Evolutionary conservation across 805 yeast genomes (phyloP), one percentile per base, ranked within the genome.

Genomic region (Hanseniaspora jakobsenii): DNA sequence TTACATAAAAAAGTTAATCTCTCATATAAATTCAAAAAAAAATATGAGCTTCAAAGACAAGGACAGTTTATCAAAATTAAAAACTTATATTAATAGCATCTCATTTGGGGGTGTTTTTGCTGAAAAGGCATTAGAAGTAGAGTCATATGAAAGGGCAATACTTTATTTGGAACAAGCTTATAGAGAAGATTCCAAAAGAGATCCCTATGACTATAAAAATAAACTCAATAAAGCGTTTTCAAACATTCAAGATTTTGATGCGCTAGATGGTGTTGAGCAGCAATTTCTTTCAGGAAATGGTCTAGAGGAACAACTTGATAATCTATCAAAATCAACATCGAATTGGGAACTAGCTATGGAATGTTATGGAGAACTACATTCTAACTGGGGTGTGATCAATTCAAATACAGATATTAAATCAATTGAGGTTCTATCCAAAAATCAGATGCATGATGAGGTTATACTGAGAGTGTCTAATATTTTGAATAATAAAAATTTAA

Each of bases 261-360:
- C 95, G 0, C 66, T 91, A 26, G 87, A 82, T 56, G 99, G 98
- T 18, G 75, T 84, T 4, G 63, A 87, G 47, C 77, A 82, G 48
- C 71, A 71, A 48, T 79, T 83, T 52, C 76, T 94, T 0, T 71
- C 80, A 0, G 73, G 75, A 32, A 74, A 76, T 50, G 21, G 27
- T 26, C 62, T 85, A 35, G 71, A 74, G n/a, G 87, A 86, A 49
- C 82, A 84, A 55, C 70, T 87, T 21, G 66, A 77, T 6, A 84
- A 84, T 47, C 76, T 89, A 43, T 91, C 85, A 52, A 86, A 82
- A 52, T 78, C 83, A 38, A 19, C 38, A 17, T 85, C 82, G 32
- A 80, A 80, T 53, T 86, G 95, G 94, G 70, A 76, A 32, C 71
- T 84, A 53, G 94, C 95, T 0, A 81, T 84, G 50, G 86, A 83